A percentile compares a stretch with the other conserved stretches of the same genome.
Evolutionary conservation across 2,329 filamentous ascomycete species (phyloP).

Genomic region (Calonectria pseudoreteaudii): DNA sequence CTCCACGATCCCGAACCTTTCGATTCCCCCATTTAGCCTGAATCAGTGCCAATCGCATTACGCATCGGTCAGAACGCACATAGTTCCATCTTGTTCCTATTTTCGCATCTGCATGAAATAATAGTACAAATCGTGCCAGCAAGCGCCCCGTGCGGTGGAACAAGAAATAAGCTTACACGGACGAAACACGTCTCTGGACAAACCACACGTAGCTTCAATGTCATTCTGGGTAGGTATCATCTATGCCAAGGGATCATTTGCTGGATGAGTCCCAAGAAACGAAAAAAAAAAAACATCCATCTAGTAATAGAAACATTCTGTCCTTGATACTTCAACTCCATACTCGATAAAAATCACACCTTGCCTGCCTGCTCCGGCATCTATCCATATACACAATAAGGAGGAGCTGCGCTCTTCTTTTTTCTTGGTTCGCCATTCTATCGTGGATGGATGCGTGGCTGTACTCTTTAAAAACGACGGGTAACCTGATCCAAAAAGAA

Average conservation of each 20-base stretch:
- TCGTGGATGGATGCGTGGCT: conserved; percentile 31
- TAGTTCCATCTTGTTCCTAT: not conserved
- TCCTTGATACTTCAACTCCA: conserved; percentile 31
- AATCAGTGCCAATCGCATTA: not conserved
- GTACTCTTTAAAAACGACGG: conserved; percentile 32
- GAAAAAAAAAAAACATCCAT: not conserved
- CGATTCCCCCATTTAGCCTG: not conserved
- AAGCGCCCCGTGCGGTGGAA: conserved; percentile 8
- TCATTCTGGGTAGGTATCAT: conserved; percentile 38
- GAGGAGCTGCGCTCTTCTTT: conserved; percentile 21
- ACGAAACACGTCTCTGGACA: not conserved
- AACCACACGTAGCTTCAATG: not conserved
- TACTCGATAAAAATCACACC: conserved; percentile 13
- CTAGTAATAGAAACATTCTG: conserved; percentile 7
- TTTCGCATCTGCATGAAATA: not conserved
- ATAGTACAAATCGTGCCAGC: not conserved
- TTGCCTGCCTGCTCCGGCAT: conserved; percentile 26
- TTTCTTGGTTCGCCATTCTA: conserved; percentile 40
- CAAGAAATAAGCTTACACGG: not conserved
- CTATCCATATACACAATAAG: conserved; percentile 35
- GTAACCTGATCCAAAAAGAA: conserved; percentile 22
- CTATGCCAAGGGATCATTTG: conserved; percentile 29
- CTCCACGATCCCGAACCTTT: not conserved
- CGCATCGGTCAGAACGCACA: not conserved
- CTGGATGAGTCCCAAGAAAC: conserved; percentile 7